Evolutionary conservation across 768 basidiomycete genomes (phyloP), one percentile per base, ranked within the genome.

Genomic region (Filobasidium floriforme): DNA sequence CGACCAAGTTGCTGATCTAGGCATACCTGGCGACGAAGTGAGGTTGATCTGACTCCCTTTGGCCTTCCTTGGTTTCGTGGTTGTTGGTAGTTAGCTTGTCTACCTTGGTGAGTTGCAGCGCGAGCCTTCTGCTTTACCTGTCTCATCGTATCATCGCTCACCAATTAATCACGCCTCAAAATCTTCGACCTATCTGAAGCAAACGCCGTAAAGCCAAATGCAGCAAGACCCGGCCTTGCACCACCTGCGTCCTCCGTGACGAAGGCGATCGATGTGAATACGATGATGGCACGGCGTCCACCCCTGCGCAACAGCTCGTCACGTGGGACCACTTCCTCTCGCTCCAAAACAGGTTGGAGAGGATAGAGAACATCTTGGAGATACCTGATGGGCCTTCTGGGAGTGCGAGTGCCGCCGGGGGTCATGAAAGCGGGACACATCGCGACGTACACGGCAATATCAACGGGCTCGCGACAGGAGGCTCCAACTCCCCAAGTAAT

Each of bases 171-270:
- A n/a, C n/a, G n/a, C n/a, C n/a, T n/a, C n/a, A n/a, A n/a, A n/a
- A n/a, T n/a, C n/a, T n/a, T 12, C 46, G 46, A 51, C 12, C 46
- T 51, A 3, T 19, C 6, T 12, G 24, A 5, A 51, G 54, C 54
- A 57, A 57, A 57, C 54, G 54, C 12, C 54, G 54, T 32, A 57
- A 57, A 32, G 54, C 54, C 4, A 57, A 28, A 28, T 57, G 54
- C 29, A 32, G 29, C 54, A 57, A 57, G 54, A 26, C 54, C 22
- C 15, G 24, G 4, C 54, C 54, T 26, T 57, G 54, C 29, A 26
- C 54, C 12, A 57, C 54, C 26, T 57, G 54, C 24, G 7, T 57
- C 12, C 24, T 32, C 22, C 22, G 54, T 14, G 29, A 57, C 19
- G 54, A 26, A 57, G 54, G 24, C 3, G 54, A 57, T 15, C 15